These are phyloP conservation scores for Phalaenopsis equestris DNA, from an alignment of 106 monocot species.

Conservation along the genomic window DNA sequence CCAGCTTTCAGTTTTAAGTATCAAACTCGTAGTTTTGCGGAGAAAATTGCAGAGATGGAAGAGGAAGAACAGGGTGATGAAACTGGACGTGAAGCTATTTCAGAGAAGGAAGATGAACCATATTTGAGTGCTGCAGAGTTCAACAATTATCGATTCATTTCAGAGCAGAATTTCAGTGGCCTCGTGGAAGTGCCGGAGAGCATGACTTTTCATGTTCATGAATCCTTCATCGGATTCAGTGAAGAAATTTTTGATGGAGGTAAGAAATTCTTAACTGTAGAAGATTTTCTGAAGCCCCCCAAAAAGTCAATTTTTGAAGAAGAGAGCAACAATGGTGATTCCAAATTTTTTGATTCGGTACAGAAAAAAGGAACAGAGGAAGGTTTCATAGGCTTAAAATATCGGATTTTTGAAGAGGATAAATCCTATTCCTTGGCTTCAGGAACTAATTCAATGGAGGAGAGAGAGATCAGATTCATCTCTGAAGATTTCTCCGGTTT, in stretches of 20 bases:
- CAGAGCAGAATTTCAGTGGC: constrained; percentile 31
- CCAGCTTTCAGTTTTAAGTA: constrained; percentile 10
- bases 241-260: not conserved
- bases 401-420: not conserved
- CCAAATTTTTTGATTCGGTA: not conserved
- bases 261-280: constrained; percentile 6
- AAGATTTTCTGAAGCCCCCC: constrained; percentile 1
- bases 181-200: constrained; percentile 29
- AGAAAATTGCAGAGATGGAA: not conserved
- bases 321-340: not conserved
- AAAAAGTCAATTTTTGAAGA: not conserved
- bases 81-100: not conserved
- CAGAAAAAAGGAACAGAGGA: not conserved
- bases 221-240: constrained; percentile 9
- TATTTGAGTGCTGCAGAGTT: constrained; percentile 6
- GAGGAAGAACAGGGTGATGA: not conserved
- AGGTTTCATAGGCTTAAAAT: not conserved
- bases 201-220: constrained; percentile 27
- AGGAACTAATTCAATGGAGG: constrained; percentile 3
- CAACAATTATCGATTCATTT: constrained; percentile 24
- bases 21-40: constrained; percentile 2
- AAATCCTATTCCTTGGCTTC: constrained; percentile 1
- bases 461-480: constrained; percentile 7
- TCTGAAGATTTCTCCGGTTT: constrained; percentile 22
- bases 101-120: not conserved